phyloP scores from a whole-genome alignment of 2,329 filamentous ascomycete species.

The Amylocarpus encephaloides region DNA sequence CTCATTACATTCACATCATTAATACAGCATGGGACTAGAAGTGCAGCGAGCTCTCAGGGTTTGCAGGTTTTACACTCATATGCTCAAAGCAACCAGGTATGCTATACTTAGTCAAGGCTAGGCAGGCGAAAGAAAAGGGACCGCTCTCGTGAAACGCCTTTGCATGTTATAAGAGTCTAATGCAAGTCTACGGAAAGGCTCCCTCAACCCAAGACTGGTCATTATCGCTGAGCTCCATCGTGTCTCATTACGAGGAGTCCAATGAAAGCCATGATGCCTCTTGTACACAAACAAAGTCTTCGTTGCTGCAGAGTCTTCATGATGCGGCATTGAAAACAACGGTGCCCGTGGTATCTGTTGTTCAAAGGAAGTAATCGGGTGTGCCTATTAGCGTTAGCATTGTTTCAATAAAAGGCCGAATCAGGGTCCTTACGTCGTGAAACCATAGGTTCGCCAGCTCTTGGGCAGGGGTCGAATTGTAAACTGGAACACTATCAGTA shows the following conservation, averaged over 20 bases:
- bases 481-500: slow-evolving; percentile 58
- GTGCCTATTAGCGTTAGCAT: slow-evolving; percentile 48
- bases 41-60: too few relatives aligned
- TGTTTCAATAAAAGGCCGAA: not conserved
- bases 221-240: slow-evolving; percentile 7
- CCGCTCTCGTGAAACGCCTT: slow-evolving; percentile 18
- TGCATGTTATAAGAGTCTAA: slow-evolving; percentile 29
- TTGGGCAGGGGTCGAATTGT: slow-evolving; percentile 97
- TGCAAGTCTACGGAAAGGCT: slow-evolving; percentile 28
- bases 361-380: slow-evolving; percentile 96
- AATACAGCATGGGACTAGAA: too few relatives aligned
- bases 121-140: too few relatives aligned
- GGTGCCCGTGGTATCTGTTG: slow-evolving; percentile 6
- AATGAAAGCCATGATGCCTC: slow-evolving; percentile 13
- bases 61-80: too few relatives aligned
- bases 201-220: slow-evolving; percentile 9
- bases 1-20: too few relatives aligned
- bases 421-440: slow-evolving; percentile 64
- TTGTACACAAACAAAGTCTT: slow-evolving; percentile 24
- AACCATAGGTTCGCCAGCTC: slow-evolving; percentile 97
- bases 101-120: too few relatives aligned
- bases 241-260: slow-evolving; percentile 11
- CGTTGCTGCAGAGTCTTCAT: slow-evolving; percentile 9
- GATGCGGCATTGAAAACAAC: slow-evolving; percentile 1
- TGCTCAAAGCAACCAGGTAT: too few relatives aligned